These are phyloP conservation scores for Tetrahymena borealis DNA, from an alignment of 73 alveolate species.

Conservation along the genomic window DNA sequence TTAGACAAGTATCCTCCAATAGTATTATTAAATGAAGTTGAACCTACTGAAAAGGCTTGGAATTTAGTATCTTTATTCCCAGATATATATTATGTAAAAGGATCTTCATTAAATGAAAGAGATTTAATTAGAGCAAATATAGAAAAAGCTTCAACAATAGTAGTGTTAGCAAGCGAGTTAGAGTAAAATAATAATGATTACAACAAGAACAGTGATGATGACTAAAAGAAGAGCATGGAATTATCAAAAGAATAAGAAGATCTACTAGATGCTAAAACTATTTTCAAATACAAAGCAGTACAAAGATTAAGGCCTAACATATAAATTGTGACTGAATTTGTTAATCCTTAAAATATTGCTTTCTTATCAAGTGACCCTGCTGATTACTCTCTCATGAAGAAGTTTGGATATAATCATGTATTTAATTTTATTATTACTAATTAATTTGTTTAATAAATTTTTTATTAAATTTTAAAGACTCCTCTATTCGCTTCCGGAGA, in stretches of 20 bases:
- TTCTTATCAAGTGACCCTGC: conserved; percentile 63
- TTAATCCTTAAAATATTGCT: conserved; percentile 78
- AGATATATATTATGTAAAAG: conserved; percentile 87
- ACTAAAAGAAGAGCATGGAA: conserved; percentile 43
- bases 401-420: conserved; percentile 66
- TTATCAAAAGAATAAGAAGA: conserved; percentile 81
- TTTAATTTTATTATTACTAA: not conserved
- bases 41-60: conserved; percentile 87
- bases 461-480: conserved; percentile 19
- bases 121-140: conserved; percentile 85
- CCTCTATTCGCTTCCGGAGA: conserved; percentile 97
- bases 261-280: conserved; percentile 88
- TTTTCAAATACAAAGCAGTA: conserved; percentile 83
- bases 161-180: conserved; percentile 74
- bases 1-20: conserved; percentile 81
- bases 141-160: conserved; percentile 81
- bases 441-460: not conserved
- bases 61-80: conserved; percentile 73
- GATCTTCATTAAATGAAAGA: conserved; percentile 75
- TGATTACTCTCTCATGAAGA: conserved; percentile 54
- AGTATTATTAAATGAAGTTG: conserved; percentile 77
- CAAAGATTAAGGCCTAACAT: conserved; percentile 72
- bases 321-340: conserved; percentile 83
- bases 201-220: conserved; percentile 34
- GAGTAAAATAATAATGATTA: conserved; percentile 55